phyloP scores from a whole-genome alignment of 352 stramenopile species.

The Phytophthora europaea region DNA sequence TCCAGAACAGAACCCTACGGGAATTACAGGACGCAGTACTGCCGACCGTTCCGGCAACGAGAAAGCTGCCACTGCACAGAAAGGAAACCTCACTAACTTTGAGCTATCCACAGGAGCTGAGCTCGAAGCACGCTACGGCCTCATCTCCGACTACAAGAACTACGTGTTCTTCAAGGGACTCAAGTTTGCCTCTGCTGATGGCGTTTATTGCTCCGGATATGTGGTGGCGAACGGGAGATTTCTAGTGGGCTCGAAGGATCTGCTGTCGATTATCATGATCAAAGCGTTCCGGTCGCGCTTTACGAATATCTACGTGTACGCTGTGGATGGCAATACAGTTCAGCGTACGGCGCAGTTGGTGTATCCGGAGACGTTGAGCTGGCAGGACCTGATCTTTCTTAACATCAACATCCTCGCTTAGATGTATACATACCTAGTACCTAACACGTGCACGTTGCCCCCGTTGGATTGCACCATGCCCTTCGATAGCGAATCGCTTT shows the following conservation, averaged over 20 bases:
- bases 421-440: background rate
- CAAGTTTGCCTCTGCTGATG: conserved; percentile 49
- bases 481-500: too few relatives aligned
- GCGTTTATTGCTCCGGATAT: conserved; percentile 52
- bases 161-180: conserved; percentile 48
- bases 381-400: conserved; percentile 42
- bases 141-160: conserved; percentile 48
- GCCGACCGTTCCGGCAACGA: conserved; percentile 30
- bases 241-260: conserved; percentile 45
- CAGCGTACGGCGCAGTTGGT: conserved; percentile 40
- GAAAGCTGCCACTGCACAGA: conserved; percentile 27
- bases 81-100: conserved; percentile 41
- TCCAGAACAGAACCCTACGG: conserved; percentile 15
- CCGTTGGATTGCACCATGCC: background rate
- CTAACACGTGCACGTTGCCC: background rate
- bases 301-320: conserved; percentile 49
- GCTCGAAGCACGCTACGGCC: conserved; percentile 36
- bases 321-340: conserved; percentile 39
- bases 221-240: conserved; percentile 50
- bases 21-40: conserved; percentile 16
- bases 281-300: conserved; percentile 46
- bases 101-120: conserved; percentile 36
- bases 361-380: conserved; percentile 44
- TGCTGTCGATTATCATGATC: conserved; percentile 49
- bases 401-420: conserved; percentile 45